A percentile compares a stretch with the other conserved stretches of the same genome.
Evolutionary conservation across 2,329 filamentous ascomycete species (phyloP).

Genomic region (Epichloe glyceriae): DNA sequence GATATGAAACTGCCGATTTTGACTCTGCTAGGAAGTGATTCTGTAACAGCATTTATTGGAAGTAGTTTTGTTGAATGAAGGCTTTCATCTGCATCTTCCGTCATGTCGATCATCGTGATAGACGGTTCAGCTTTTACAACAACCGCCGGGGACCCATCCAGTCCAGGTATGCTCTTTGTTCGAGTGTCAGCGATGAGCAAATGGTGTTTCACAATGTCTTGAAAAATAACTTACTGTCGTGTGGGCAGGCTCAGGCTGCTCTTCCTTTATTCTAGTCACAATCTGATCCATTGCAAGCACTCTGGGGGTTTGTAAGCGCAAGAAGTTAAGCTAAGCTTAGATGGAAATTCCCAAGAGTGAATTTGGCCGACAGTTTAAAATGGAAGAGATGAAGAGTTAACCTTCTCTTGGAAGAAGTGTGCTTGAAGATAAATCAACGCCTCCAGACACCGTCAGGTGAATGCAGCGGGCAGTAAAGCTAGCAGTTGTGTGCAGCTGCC

Average conservation of each 20-base stretch:
- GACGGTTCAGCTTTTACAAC: neutral
- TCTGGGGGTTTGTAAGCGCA: neutral
- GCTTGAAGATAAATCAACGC: neutral
- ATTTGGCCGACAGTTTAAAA: too few relatives aligned
- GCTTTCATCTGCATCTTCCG: neutral
- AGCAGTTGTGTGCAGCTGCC: neutral
- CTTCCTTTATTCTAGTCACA: neutral
- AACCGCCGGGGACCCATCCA: too few relatives aligned
- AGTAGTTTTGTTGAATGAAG: neutral
- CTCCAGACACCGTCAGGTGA: too few relatives aligned
- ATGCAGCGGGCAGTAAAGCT: too few relatives aligned
- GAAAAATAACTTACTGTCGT: neutral
- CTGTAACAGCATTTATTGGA: neutral
- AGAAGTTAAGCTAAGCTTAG: too few relatives aligned
- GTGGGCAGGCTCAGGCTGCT: neutral
- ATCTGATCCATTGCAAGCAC: neutral
- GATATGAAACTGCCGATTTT: neutral
- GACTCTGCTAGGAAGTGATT: neutral
- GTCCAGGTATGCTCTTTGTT: neutral
- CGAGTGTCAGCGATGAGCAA: neutral
- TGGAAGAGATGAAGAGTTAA: neutral
- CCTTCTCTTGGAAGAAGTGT: neutral
- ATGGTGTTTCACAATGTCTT: neutral
- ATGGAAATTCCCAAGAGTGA: neutral
- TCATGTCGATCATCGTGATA: neutral